Evolutionary conservation across 2,329 filamentous ascomycete genomes (phyloP).

Genomic region (Blumeriella jaapii): DNA sequence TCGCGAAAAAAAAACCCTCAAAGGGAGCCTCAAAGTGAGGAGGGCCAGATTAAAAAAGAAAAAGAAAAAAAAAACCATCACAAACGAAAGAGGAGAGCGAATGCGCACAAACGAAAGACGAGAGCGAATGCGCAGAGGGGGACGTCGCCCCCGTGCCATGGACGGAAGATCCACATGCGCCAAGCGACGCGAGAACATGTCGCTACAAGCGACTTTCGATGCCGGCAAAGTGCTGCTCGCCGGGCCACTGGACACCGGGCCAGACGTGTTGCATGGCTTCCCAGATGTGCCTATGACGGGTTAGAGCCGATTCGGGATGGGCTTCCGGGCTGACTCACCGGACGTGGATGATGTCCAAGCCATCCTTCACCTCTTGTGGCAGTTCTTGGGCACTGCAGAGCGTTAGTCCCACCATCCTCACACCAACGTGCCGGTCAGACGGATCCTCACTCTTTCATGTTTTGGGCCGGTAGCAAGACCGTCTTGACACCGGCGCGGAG

Average conservation of each 20-base stretch:
- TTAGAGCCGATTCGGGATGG: constrained; percentile 7
- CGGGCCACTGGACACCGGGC: constrained; percentile 80
- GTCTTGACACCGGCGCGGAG: constrained; percentile 89
- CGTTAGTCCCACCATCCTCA: constrained; percentile 12
- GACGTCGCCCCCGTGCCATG: no score
- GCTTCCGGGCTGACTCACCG: constrained; percentile 44
- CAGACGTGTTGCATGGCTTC: constrained; percentile 85
- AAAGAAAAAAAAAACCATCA: no score
- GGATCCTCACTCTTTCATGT: constrained; percentile 72
- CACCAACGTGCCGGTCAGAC: background rate
- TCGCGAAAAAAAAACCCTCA: background rate
- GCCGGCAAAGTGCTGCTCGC: constrained; percentile 54
- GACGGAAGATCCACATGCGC: no score
- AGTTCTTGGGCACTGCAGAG: constrained; percentile 57
- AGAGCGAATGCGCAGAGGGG: no score
- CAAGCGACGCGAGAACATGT: no score
- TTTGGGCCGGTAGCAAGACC: constrained; percentile 76
- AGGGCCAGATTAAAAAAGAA: background rate
- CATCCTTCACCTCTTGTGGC: constrained; percentile 77
- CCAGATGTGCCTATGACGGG: constrained; percentile 65
- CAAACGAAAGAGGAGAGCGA: no score
- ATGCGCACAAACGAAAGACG: no score
- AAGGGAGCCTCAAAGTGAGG: background rate
- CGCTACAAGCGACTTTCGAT: constrained; percentile 69
- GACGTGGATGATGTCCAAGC: constrained; percentile 81